Evolutionary conservation across 2,329 filamentous ascomycete species (phyloP).

Genomic region (Colletotrichum siamense): DNA sequence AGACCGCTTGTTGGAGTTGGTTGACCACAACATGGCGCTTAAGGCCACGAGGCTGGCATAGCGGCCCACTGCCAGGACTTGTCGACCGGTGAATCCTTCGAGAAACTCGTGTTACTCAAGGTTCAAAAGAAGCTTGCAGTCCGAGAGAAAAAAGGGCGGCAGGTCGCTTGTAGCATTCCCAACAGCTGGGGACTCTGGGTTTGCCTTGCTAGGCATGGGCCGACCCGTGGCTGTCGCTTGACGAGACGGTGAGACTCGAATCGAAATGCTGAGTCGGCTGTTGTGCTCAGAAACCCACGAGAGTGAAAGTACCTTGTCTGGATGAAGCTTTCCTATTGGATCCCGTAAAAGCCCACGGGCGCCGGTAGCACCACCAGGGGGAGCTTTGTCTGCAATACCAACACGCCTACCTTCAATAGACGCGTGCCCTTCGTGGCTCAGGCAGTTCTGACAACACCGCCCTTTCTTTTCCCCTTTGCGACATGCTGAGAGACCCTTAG

Average conservation of each 20-base stretch:
- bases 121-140: neutral
- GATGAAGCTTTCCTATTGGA: neutral
- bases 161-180: neutral
- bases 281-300: neutral
- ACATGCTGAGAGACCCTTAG: neutral
- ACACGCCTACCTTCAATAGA: neutral
- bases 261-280: neutral
- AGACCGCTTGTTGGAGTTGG: neutral
- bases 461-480: neutral
- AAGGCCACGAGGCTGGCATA: neutral
- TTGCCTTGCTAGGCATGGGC: neutral
- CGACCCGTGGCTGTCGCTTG: neutral
- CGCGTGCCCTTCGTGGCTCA: neutral
- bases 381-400: neutral
- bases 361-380: conserved; percentile 7
- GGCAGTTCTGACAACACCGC: neutral
- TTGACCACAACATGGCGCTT: neutral
- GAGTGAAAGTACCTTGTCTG: neutral
- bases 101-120: neutral
- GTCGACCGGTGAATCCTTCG: neutral
- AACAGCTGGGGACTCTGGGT: neutral
- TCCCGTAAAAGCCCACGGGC: neutral
- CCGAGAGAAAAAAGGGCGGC: neutral
- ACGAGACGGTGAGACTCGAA: neutral
- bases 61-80: neutral